These are phyloP conservation scores for Cnidoscolus chayamansa DNA, from an alignment of 441 rosid genomes.

Conservation along the genomic window DNA sequence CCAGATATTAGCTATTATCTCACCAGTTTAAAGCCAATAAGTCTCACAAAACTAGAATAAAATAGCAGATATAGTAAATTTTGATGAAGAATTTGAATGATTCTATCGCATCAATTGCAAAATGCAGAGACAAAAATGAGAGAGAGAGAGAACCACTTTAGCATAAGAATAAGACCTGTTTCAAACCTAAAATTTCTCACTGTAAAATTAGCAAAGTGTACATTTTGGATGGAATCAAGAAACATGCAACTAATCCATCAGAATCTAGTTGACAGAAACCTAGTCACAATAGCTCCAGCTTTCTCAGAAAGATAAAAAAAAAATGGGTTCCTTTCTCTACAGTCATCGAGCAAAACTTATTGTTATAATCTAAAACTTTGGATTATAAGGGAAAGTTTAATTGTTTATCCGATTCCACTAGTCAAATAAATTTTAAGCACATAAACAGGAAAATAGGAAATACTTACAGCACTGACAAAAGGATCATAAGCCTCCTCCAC, in stretches of 20 bases:
- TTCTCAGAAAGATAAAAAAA: neutral
- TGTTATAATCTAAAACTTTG: neutral
- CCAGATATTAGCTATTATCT: neutral
- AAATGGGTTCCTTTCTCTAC: neutral
- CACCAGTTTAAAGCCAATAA: neutral
- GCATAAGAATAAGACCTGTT: neutral
- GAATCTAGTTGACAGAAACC: neutral
- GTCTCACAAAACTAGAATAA: neutral
- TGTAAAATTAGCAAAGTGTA: neutral
- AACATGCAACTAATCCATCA: neutral
- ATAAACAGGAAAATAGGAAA: slow-evolving; percentile 14
- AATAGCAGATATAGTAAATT: neutral
- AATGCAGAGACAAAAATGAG: neutral
- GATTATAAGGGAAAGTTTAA: neutral
- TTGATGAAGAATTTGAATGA: neutral
- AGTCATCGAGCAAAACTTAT: neutral
- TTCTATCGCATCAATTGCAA: neutral
- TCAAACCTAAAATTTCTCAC: neutral
- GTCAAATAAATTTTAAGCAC: neutral
- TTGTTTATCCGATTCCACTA: neutral
- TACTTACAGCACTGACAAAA: slow-evolving; percentile 74
- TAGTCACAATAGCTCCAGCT: neutral
- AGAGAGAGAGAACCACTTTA: neutral
- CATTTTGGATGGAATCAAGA: neutral
- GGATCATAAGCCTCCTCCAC: slow-evolving; percentile 71